phyloP scores from a whole-genome alignment of 192 early-diverging fungal species.

The Geosiphon pyriformis region DNA sequence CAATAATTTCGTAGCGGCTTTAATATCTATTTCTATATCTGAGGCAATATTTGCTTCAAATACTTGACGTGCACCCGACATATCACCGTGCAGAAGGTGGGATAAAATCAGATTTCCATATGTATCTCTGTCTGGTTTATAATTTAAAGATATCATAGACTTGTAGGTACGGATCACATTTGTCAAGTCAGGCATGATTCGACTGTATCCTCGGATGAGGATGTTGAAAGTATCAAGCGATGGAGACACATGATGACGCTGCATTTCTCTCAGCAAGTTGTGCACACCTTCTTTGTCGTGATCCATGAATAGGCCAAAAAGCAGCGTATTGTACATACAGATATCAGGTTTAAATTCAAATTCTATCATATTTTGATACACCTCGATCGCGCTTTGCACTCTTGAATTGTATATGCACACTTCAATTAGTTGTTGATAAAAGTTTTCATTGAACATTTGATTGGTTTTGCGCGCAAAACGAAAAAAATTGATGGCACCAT shows the following conservation, averaged over 20 bases:
- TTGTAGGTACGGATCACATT: background rate
- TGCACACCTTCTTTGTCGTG: background rate
- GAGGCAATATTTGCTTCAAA: background rate
- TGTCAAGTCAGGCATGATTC: background rate
- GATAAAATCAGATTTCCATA: background rate
- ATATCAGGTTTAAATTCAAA: background rate
- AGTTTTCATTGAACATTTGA: background rate
- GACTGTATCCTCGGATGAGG: background rate
- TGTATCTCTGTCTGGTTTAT: background rate
- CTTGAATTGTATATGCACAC: background rate
- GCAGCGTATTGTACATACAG: background rate
- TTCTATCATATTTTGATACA: background rate
- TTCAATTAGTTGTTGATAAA: background rate
- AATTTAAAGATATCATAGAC: background rate
- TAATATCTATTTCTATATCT: background rate
- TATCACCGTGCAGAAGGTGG: background rate
- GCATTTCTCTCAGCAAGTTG: background rate
- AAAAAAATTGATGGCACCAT: background rate
- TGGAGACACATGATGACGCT: background rate
- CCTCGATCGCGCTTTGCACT: background rate
- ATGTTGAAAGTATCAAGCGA: background rate
- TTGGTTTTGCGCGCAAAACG: background rate
- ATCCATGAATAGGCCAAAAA: background rate
- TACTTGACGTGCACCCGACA: background rate
- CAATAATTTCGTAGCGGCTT: background rate